Conservation (phyloP, 306 rosid species). For the Cucumis hystrix region DNA sequence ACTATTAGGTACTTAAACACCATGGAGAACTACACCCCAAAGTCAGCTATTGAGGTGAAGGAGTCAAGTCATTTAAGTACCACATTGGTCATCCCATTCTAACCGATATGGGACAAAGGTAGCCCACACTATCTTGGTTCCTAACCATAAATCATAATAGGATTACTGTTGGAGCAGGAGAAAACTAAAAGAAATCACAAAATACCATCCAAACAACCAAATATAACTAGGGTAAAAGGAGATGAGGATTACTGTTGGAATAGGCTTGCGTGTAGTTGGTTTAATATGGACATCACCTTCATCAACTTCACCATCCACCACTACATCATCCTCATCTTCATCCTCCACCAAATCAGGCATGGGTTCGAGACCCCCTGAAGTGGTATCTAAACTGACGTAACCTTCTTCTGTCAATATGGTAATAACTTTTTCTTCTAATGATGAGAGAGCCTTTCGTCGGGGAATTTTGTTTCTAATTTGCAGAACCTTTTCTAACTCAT, state of each 20-base stretch:
- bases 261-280: slow-evolving; percentile 50
- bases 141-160: neutral
- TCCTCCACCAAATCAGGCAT: slow-evolving; percentile 59
- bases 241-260: slow-evolving; percentile 38
- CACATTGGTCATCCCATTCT: too few species aligned
- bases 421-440: slow-evolving; percentile 71
- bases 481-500: slow-evolving; percentile 52
- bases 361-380: slow-evolving; percentile 36
- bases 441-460: slow-evolving; percentile 75
- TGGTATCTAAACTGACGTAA: slow-evolving; percentile 39
- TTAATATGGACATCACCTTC: slow-evolving; percentile 98
- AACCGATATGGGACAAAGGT: too few species aligned
- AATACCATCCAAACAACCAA: slow-evolving; percentile 1
- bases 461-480: slow-evolving; percentile 81
- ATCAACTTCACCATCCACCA: slow-evolving; percentile 95
- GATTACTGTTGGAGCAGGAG: neutral
- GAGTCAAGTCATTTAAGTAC: too few species aligned
- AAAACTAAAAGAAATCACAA: slow-evolving; percentile 5
- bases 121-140: too few species aligned
- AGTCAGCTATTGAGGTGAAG: too few species aligned
- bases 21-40: too few species aligned
- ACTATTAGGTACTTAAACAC: too few species aligned
- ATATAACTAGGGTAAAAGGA: slow-evolving; percentile 2
- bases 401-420: slow-evolving; percentile 77
- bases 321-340: slow-evolving; percentile 86